Evolutionary conservation across 768 basidiomycete species (phyloP).

Genomic region (Termitomyces sp.): DNA sequence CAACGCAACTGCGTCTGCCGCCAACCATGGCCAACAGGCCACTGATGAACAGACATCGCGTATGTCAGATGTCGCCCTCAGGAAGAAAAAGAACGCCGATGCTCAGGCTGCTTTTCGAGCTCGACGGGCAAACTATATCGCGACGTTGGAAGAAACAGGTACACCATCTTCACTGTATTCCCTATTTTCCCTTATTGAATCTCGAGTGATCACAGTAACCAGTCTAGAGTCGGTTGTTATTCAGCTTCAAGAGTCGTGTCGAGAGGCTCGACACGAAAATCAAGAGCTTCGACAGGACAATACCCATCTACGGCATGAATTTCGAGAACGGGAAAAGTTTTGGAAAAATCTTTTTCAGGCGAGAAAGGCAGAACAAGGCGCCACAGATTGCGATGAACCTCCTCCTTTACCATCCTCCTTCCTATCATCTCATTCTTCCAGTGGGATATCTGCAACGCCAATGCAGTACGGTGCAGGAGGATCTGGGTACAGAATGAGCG

Average conservation of each 20-base stretch:
- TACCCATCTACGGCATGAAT: conserved; percentile 56
- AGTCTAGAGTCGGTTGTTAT: conserved; percentile 83
- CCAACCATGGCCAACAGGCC: conserved; percentile 30
- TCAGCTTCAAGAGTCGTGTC: conserved; percentile 78
- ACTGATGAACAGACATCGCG: conserved; percentile 35
- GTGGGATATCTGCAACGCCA: conserved; percentile 27
- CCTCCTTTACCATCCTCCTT: conserved; percentile 46
- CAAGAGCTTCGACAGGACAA: conserved; percentile 66
- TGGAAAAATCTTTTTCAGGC: conserved; percentile 70
- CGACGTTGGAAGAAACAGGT: conserved; percentile 83
- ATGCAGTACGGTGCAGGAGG: conserved; percentile 32
- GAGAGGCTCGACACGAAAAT: conserved; percentile 60
- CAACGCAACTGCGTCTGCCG: conserved; percentile 25
- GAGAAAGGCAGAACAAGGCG: conserved; percentile 51
- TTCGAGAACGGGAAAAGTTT: conserved; percentile 69
- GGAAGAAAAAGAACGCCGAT: conserved; percentile 89
- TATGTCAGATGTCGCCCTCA: conserved; percentile 63
- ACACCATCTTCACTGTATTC: conserved; percentile 5
- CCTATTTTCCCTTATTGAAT: conserved; percentile 10
- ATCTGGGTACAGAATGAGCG: conserved; percentile 47
- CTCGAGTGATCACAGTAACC: conserved; percentile 48
- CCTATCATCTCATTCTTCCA: conserved; percentile 27
- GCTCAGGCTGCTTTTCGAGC: conserved; percentile 85
- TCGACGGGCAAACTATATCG: conserved; percentile 81
- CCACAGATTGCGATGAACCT: conserved; percentile 48